These are phyloP conservation scores for Liriodendron chinense DNA, from an alignment of 164 flowering plant species.

Conservation along the genomic window DNA sequence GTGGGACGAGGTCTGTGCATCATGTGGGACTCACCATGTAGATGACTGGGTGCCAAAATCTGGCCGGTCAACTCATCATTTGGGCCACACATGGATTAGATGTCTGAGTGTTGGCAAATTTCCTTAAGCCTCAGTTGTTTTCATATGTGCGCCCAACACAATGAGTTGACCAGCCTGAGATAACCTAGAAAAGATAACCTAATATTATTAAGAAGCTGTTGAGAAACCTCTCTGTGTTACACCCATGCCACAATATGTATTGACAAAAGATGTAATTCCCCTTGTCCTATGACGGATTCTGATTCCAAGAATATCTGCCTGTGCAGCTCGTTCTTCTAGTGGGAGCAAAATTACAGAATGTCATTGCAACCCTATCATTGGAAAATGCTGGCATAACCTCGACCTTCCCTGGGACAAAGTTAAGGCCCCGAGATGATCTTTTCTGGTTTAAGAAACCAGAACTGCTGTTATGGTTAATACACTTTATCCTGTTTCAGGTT, in stretches of 20 bases:
- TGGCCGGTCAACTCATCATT: neutral
- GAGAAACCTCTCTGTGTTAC: too few species aligned
- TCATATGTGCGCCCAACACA: neutral
- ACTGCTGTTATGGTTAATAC: conserved; percentile 71
- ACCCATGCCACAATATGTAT: too few species aligned
- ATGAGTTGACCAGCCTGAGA: neutral
- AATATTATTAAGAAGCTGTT: too few species aligned
- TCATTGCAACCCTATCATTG: conserved; percentile 87
- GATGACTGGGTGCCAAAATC: neutral
- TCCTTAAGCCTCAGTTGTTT: neutral
- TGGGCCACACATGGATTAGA: neutral
- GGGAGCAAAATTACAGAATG: conserved; percentile 88
- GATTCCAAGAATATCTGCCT: conserved; percentile 7
- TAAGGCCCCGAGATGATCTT: conserved; percentile 89
- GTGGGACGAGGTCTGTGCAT: neutral
- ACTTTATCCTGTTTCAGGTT: conserved; percentile 96
- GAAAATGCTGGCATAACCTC: conserved; percentile 77
- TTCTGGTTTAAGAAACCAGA: conserved; percentile 99
- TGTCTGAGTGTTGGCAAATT: neutral
- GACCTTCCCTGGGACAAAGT: conserved; percentile 37
- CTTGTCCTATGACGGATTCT: neutral
- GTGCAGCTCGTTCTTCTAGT: conserved; percentile 86
- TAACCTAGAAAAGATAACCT: too few species aligned
- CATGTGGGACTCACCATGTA: neutral
- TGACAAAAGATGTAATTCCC: neutral